Evolutionary conservation across 192 early-diverging fungal species (phyloP).

Genomic region (Dissophora globulifera): DNA sequence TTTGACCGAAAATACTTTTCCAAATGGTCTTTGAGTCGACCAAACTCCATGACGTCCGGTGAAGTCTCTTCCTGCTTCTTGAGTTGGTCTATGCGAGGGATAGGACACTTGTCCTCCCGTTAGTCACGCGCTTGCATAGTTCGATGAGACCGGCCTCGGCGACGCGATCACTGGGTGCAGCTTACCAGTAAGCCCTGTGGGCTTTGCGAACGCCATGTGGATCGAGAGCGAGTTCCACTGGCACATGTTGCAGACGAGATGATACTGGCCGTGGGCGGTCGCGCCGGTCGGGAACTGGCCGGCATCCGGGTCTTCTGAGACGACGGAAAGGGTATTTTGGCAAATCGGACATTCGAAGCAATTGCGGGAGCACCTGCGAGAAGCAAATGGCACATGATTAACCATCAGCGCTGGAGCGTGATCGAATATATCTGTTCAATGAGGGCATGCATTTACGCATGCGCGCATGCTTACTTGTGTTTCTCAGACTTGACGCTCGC

Average conservation of each 20-base stretch:
- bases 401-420: too few relatives aligned
- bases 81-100: conserved; percentile 87
- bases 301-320: conserved; percentile 61
- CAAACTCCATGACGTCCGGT: conserved; percentile 83
- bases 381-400: conserved; percentile 2
- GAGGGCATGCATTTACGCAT: too few relatives aligned
- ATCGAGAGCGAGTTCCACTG: conserved; percentile 94
- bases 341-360: conserved; percentile 95
- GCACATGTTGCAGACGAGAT: conserved; percentile 87
- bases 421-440: too few relatives aligned
- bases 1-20: conserved; percentile 75
- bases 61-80: conserved; percentile 80
- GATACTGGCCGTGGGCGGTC: conserved; percentile 63
- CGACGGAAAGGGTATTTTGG: conserved; percentile 80
- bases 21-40: conserved; percentile 84
- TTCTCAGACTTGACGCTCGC: conserved; percentile 96
- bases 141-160: too few relatives aligned
- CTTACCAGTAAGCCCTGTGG: conserved; percentile 88
- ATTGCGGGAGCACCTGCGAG: conserved; percentile 82
- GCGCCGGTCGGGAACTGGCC: conserved; percentile 17
- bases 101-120: too few relatives aligned
- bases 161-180: too few relatives aligned
- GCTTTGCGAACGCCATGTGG: conserved; percentile 92
- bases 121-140: too few relatives aligned
- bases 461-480: conserved; percentile 83